Base-by-base conservation (phyloP, 352 stramenopile genomes). In the Pythium brassicae region DNA sequence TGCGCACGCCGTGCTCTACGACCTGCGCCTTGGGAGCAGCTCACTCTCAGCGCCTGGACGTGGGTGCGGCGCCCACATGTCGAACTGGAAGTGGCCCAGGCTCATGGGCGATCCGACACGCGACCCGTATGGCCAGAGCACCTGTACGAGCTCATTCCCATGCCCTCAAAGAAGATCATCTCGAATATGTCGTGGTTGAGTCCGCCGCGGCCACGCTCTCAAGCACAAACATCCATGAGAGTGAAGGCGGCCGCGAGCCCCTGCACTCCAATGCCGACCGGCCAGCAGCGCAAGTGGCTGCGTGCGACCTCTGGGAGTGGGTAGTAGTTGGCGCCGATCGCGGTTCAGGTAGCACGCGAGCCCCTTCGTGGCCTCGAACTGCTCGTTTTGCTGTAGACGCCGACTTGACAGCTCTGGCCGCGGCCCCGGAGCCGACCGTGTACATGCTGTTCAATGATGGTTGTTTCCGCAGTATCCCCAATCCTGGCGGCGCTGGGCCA, bases 151-250 rank as follows among this genome's bases (percentile, higher is more conserved):
- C 66, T 99, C 92, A 68, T 95, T 97, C 97, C 92, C 71, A 98
- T 92, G 12, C 97, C 88, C 34, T 85, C 96, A 67, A 93, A 99
- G 84, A 99, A 99, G 47, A 99, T 98, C 20, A 97, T 99, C 76
- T 99, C 97, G 69, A 99, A 99, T 69, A 99, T 99, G 57, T 99
- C 87, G 66, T 95, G 97, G 85, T 99, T 99, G 19, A 99, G 74
- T 53, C 60, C 7, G 78, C 68, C 17, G 97, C 97, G 57, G 91
- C 58, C 14, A 80, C 57, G 44, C 87, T 98, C 65, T 99, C 97
- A 66, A 99, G 99, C 47, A 97, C 86, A 61, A 94, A 87, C n/a
- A 62, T 97, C 86, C 79, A 99, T 95, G 65, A 98, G 89, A 62
- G 98, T 96, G 71, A 99, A 99, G 23, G 92, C 89, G 71, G 99